These are phyloP conservation scores for Yamadazyma paraphyllophila DNA, from an alignment of 805 yeast species.

Conservation along the genomic window DNA sequence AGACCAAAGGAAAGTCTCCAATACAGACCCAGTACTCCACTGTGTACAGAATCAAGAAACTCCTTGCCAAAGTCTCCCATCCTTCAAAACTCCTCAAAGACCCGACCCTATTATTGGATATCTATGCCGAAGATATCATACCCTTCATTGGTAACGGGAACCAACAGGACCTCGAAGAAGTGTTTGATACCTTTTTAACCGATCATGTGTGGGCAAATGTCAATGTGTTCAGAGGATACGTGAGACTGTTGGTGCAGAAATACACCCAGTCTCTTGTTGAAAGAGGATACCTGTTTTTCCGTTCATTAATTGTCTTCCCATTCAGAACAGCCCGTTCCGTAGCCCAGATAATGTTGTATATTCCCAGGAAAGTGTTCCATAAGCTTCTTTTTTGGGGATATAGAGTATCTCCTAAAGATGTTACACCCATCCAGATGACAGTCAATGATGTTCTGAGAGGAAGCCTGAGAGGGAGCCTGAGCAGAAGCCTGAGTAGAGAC, in stretches of 20 bases:
- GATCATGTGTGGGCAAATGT: neutral
- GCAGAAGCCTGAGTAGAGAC: too few species aligned
- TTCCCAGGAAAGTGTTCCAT: neutral
- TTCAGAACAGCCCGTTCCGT: neutral
- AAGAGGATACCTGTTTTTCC: too few species aligned
- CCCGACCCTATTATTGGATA: neutral
- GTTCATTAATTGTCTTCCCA: neutral
- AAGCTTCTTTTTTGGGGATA: neutral
- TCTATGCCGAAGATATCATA: neutral
- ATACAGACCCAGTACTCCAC: too few species aligned
- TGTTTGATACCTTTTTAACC: neutral
- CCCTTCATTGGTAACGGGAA: neutral
- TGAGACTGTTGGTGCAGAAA: neutral
- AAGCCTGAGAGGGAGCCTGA: too few species aligned
- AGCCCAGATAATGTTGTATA: neutral
- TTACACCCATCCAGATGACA: neutral
- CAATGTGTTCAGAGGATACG: neutral
- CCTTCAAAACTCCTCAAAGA: neutral
- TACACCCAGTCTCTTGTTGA: neutral
- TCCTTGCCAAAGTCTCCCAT: neutral
- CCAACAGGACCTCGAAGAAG: neutral
- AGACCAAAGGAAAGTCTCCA: too few species aligned
- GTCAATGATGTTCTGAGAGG: neutral
- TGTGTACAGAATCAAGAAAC: too few species aligned
- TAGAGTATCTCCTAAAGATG: neutral